Evolutionary conservation across 2,329 filamentous ascomycete species (phyloP).

Genomic region (Fusarium sp.): DNA sequence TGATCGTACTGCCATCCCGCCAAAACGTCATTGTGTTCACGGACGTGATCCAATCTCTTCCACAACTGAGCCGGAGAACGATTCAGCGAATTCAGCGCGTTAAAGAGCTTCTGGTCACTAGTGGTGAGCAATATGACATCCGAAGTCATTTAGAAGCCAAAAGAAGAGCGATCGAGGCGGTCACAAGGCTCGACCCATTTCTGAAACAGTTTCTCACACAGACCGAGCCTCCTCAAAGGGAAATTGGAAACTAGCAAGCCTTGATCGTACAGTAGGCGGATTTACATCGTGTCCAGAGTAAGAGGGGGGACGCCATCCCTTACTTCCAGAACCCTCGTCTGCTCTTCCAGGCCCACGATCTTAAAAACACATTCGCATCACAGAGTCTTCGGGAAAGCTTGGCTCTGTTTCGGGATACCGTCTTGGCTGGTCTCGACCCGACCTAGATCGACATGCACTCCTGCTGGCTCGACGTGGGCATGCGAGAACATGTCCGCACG

Average conservation of each 20-base stretch:
- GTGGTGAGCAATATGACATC: not conserved
- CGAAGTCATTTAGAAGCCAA: not conserved
- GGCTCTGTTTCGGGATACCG: not conserved
- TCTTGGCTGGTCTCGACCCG: conserved; percentile 7
- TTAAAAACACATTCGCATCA: conserved; percentile 1
- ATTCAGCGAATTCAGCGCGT: not conserved
- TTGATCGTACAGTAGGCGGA: not conserved
- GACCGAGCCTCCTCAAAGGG: not conserved
- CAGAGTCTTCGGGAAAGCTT: conserved; percentile 6
- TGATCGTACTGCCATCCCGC: not conserved
- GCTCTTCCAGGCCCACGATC: conserved; percentile 1
- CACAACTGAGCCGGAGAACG: not conserved
- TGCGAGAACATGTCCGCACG: too few species aligned
- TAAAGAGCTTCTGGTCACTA: not conserved
- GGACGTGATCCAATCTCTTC: not conserved
- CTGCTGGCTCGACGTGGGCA: too few species aligned
- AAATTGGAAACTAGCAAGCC: too few species aligned
- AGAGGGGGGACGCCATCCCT: not conserved
- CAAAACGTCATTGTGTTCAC: not conserved
- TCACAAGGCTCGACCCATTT: not conserved
- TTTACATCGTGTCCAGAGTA: not conserved
- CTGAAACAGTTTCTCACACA: conserved; percentile 1
- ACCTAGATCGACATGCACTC: not conserved
- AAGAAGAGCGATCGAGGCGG: not conserved
- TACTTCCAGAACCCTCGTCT: conserved; percentile 7